Evolutionary conservation across 345 rosid species (phyloP), one percentile per base, ranked within the genome.

Genomic region (Punica granatum): DNA sequence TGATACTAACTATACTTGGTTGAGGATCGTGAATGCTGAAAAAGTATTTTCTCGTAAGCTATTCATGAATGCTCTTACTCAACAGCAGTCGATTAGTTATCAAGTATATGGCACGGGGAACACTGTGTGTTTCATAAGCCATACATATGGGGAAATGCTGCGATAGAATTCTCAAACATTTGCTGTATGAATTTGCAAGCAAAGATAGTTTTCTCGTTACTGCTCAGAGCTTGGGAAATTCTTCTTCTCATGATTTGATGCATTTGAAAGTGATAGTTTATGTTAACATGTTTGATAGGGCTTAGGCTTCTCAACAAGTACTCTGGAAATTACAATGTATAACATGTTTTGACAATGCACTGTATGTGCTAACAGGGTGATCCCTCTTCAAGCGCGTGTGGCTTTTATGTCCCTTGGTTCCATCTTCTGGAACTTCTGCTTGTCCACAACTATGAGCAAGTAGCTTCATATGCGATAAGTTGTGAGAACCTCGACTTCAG

Each of bases 391-490:
- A 73, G 88, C 96, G 43, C 98, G 92, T 23, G 96, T 93, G 43
- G 98, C 94, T 66, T 93, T 90, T 84, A 88, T 93, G 98, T 93
- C 94, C 56, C 76, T 76, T 76, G 92, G 88, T 30, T 90, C 98
- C 62, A 86, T 93, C 77, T 93, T 93, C 79, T 93, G 97, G 97
- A 93, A 93, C 80, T 93, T 86, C 81, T 87, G 71, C 85, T 79
- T 93, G 70, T 93, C 98, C 46, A 81, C 97, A 74, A 86, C 90
- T 49, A 69, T 93, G 90, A 87, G 82, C 93, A 85, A 90, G 75
- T 90, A 86, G 82, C 67, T 76, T 42, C 72, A 59, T 63, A 28
- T 21, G 61, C 39, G 26, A 56, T 3, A 28, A 13, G 26, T 56
- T 3, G 19, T 10, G 34, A 56, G 33, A 56, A 56, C 7, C 28